Conservation (phyloP, 257 asterid species). For the Petunia secreta region DNA sequence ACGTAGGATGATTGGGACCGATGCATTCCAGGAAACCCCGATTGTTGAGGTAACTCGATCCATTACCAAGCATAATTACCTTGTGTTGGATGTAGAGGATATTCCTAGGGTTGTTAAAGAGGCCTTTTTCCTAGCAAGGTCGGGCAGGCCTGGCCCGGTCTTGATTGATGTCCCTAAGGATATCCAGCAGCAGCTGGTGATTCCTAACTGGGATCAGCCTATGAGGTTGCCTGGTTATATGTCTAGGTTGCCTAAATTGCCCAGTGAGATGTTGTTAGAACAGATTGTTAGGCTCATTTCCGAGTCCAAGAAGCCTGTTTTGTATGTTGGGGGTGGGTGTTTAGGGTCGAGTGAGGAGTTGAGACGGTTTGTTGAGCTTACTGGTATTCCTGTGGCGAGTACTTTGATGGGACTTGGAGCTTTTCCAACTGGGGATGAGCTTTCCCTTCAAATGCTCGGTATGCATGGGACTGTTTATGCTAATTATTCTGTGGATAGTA, state of each 20-base stretch:
- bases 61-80: slow-evolving; percentile 82
- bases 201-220: slow-evolving; percentile 69
- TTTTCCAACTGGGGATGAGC: slow-evolving; percentile 63
- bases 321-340: slow-evolving; percentile 92
- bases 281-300: slow-evolving; percentile 64
- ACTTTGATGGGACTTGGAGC: slow-evolving; percentile 84
- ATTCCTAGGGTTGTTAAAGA: slow-evolving; percentile 72
- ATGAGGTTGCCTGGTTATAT: slow-evolving; percentile 62
- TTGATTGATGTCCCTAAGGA: slow-evolving; percentile 84
- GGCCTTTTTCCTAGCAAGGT: slow-evolving; percentile 58
- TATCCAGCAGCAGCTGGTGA: slow-evolving; percentile 78
- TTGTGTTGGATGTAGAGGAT: slow-evolving; percentile 68
- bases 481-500: slow-evolving; percentile 69
- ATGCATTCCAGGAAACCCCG: slow-evolving; percentile 87
- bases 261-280: slow-evolving; percentile 44
- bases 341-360: slow-evolving; percentile 70
- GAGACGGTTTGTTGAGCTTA: slow-evolving; percentile 61
- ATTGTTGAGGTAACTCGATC: slow-evolving; percentile 83
- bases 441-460: slow-evolving; percentile 78
- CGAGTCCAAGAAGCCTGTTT: slow-evolving; percentile 67
- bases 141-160: slow-evolving; percentile 87
- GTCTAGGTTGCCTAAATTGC: slow-evolving; percentile 67
- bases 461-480: slow-evolving; percentile 95
- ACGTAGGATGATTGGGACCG: slow-evolving; percentile 79
- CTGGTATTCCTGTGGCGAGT: slow-evolving; percentile 70